Conservation (phyloP, 305 asterid genomes). For the Striga hermonthica region DNA sequence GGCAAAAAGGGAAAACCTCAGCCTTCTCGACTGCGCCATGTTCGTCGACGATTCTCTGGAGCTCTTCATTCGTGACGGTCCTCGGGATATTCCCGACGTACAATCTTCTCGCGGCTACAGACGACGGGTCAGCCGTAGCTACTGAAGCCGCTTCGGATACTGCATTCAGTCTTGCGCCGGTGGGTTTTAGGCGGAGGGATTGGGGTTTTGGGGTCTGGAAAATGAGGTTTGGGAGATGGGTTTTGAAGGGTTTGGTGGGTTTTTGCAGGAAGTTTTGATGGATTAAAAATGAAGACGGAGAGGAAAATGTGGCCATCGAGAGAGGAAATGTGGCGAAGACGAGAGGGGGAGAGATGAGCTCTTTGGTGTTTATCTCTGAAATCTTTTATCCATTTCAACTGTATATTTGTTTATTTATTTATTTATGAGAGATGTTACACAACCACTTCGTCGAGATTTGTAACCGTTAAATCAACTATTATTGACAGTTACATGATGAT, state of each 20-base stretch:
- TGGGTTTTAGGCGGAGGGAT: not conserved
- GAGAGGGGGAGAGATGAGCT: too few relatives aligned
- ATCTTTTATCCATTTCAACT: too few relatives aligned
- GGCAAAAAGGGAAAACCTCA: slow-evolving; percentile 46
- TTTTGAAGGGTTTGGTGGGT: slow-evolving; percentile 34
- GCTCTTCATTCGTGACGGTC: slow-evolving; percentile 64
- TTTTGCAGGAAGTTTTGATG: slow-evolving; percentile 41
- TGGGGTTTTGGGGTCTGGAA: slow-evolving; percentile 27
- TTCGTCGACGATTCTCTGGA: slow-evolving; percentile 64
- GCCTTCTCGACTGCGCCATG: slow-evolving; percentile 81
- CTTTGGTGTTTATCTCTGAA: too few relatives aligned
- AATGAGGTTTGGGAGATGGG: slow-evolving; percentile 32
- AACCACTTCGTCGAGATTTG: too few relatives aligned
- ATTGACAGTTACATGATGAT: too few relatives aligned
- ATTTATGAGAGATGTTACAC: too few relatives aligned
- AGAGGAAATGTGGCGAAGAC: too few relatives aligned
- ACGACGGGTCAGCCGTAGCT: slow-evolving; percentile 58
- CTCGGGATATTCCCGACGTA: slow-evolving; percentile 86
- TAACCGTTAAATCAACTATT: too few relatives aligned
- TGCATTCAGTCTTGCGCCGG: slow-evolving; percentile 37
- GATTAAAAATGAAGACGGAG: slow-evolving; percentile 40
- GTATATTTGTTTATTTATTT: too few relatives aligned
- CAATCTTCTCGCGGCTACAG: slow-evolving; percentile 57
- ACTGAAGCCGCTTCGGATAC: slow-evolving; percentile 62
- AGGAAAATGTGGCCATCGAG: slow-evolving; percentile 37